Evolutionary conservation across 2,329 filamentous ascomycete genomes (phyloP).

Genomic region (Aspergillus ustus): DNA sequence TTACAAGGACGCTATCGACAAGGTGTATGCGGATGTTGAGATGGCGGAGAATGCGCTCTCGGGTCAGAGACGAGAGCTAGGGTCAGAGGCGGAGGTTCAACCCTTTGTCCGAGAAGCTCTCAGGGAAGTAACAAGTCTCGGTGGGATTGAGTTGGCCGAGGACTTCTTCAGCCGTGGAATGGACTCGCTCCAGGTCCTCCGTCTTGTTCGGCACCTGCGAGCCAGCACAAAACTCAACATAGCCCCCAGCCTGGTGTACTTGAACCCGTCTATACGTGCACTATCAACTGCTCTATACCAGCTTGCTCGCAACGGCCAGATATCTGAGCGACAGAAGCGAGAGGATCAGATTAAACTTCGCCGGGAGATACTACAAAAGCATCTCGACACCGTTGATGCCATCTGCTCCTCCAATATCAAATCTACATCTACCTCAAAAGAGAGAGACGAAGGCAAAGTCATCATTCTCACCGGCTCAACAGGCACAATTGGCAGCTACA

Average conservation of each 20-base stretch:
- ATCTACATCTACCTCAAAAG: not conserved
- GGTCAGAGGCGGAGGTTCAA: not conserved
- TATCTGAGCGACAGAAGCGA: not conserved
- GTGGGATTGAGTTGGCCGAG: not conserved
- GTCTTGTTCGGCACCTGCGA: constrained; percentile 2
- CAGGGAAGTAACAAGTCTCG: not conserved
- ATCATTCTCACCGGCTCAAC: constrained; percentile 3
- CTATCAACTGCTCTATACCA: not conserved
- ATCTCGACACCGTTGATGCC: not conserved
- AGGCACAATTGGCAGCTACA: constrained; percentile 3
- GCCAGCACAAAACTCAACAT: not conserved
- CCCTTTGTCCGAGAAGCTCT: not conserved
- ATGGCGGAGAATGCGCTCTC: not conserved
- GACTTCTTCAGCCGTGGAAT: constrained; percentile 9
- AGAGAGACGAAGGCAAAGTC: not conserved
- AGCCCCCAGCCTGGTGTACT: not conserved
- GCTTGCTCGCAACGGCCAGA: not conserved
- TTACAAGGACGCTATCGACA: constrained; percentile 1
- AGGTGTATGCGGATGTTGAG: constrained; percentile 1
- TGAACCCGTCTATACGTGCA: not conserved
- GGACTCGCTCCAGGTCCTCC: constrained; percentile 13
- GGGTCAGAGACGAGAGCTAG: not conserved
- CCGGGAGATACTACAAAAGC: not conserved
- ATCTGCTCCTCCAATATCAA: not conserved
- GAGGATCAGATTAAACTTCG: not conserved